Base-by-base conservation (phyloP, 148 eudicot species). In the Drosera capensis region DNA sequence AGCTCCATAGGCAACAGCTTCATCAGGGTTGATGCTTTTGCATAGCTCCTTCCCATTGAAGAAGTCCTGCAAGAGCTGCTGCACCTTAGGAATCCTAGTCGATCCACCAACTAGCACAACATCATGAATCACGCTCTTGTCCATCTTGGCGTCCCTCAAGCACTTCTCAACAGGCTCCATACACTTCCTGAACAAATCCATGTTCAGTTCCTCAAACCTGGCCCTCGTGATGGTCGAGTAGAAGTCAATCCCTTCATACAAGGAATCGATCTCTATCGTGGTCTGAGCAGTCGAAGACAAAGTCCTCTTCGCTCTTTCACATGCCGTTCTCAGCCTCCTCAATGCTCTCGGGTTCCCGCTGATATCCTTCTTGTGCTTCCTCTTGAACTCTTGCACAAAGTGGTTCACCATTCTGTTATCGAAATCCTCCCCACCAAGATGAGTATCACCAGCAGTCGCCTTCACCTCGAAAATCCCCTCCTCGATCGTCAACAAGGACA, bases 91-190 rank as follows among this genome's bases (percentile, higher is more conserved):
- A 20, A 72, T 72, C 58, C 78, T 50, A 29, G 78, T 72, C 0
- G 78, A 72, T 1, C 78, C 78, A 30, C 78, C 78, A 23, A 72
- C 78, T 36, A 72, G 73, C 19, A 72, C 78, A 17, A 72, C 78
- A 60, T 72, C 78, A 54, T 72, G 55, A 9, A 72, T 68, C 23
- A 16, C 43, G 34, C 37, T 60, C 59, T 72, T 72, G 16, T 72
- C 76, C 62, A 71, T 66, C 59, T 71, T 71, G 1, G 76, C 76
- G 55, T 71, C 76, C 58, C 76, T 66, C 45, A 72, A 51, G 31
- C 80, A 74, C 50, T 70, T 74, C 67, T 63, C 75, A 1, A 70
- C 75, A 1, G 75, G 80, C 62, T 74, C 72, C 80, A 74, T 70
- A 66, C 78, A 73, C 68, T 73, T 73, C 51, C 78, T 73, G 54